Evolutionary conservation across 306 rosid genomes (phyloP).

Genomic region (Heteromeles arbutifolia): DNA sequence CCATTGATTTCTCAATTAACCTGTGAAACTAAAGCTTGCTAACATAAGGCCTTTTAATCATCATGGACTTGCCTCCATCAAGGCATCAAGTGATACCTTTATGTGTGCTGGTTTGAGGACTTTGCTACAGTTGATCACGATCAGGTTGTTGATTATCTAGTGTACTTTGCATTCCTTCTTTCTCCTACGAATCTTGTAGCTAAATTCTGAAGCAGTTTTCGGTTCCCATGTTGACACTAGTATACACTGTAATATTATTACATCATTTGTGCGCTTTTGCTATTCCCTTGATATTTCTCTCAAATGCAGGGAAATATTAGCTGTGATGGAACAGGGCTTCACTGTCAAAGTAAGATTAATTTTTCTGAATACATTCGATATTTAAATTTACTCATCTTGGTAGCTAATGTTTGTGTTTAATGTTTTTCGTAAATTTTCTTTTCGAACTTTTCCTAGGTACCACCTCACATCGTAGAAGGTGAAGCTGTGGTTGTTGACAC

Average conservation of each 20-base stretch:
- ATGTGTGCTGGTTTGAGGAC: background rate
- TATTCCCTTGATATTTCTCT: constrained; percentile 6
- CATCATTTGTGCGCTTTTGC: constrained; percentile 9
- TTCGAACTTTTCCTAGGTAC: constrained; percentile 49
- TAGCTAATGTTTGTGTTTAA: background rate
- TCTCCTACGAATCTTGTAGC: background rate
- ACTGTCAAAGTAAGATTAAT: constrained; percentile 59
- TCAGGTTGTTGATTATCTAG: background rate
- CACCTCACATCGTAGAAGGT: constrained; percentile 63
- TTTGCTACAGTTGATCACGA: background rate
- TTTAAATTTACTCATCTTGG: constrained; percentile 1
- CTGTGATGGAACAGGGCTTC: constrained; percentile 61
- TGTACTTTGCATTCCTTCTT: background rate
- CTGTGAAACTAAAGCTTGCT: background rate
- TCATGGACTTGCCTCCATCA: background rate
- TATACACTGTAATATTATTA: background rate
- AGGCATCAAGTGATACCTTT: background rate
- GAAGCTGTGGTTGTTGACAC: constrained; percentile 71
- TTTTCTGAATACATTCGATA: background rate
- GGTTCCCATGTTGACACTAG: background rate
- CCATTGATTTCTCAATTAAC: background rate
- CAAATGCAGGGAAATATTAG: constrained; percentile 63
- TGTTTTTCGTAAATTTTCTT: background rate
- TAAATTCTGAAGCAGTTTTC: background rate
- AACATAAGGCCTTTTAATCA: background rate